Percentiles rank a stretch among this genome's conserved stretches.
These are phyloP conservation scores for Ceratocystis cubensis DNA, from an alignment of 2,329 filamentous ascomycete species.

Conservation along the genomic window DNA sequence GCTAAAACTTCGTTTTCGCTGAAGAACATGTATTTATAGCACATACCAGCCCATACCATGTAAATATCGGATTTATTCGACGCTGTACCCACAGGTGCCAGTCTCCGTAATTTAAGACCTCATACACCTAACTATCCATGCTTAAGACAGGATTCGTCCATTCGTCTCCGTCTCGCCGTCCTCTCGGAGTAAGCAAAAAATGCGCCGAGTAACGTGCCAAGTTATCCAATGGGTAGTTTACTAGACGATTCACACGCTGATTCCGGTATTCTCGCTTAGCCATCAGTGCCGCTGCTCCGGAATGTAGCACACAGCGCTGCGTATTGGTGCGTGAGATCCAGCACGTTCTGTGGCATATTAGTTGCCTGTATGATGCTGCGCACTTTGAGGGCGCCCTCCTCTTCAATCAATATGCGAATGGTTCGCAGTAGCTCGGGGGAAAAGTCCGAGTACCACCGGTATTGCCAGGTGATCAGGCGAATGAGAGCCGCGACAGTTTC, in stretches of 20 bases:
- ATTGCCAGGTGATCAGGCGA: conserved; percentile 91
- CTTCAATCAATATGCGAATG: conserved; percentile 86
- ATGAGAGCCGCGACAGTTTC: conserved; percentile 79
- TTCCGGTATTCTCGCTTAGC: conserved; percentile 34
- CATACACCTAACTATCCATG: neutral
- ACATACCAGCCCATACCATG: neutral
- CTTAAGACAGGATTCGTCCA: neutral
- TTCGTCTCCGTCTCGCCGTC: neutral
- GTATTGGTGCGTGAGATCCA: conserved; percentile 93
- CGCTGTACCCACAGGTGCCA: neutral
- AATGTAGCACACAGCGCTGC: conserved; percentile 90
- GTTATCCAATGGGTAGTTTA: neutral
- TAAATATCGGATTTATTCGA: conserved; percentile 8
- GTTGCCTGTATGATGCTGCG: conserved; percentile 95
- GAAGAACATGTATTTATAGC: neutral
- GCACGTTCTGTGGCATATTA: conserved; percentile 78
- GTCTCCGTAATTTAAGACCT: conserved; percentile 11
- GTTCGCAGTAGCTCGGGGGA: conserved; percentile 80
- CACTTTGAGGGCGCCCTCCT: conserved; percentile 94
- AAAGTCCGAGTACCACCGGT: conserved; percentile 98
- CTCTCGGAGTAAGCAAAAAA: neutral
- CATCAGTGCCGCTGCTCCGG: conserved; percentile 83
- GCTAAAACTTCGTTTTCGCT: neutral
- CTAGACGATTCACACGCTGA: neutral
- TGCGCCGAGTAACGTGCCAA: neutral